Base-by-base conservation (phyloP, 495 filamentous ascomycete species). In the Aspergillus ostianus region DNA sequence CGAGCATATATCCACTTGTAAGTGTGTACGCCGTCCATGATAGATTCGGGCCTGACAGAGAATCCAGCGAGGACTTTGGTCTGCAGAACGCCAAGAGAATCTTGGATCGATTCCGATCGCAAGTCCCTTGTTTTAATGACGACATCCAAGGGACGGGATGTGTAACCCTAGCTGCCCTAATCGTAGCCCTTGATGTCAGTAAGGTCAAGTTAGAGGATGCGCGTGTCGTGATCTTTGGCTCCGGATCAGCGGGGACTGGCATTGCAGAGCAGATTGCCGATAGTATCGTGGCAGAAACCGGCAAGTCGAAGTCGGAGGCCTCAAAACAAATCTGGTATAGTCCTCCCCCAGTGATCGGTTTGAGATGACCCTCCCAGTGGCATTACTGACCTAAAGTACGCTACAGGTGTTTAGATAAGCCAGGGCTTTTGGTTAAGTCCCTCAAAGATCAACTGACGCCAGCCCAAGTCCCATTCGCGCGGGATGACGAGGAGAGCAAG, bases 61-160 rank as follows among this genome's bases (percentile, higher is more conserved):
- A 49, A 49, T 53, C 3, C 58, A 77, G 77, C 59, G 83, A 87
- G 68, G 84, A 87, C 61, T 86, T 87, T 67, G 84, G 84, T 15
- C 67, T 85, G 3, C 64, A 61, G 2, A 87, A 87, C 64, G 84
- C 84, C 0, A 70, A 87, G 30, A 80, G 88, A 19, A 84, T 96
- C 5, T 77, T 96, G 8, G 89, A 96, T 57, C 85, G 82, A 36
- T 95, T 91, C 63, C 78, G 85, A 6, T 76, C 85, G 0, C 59
- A 87, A 20, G 85, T 95, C 6, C 78, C 92, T 0, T 96, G 91
- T 69, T 94, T 96, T 79, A 96, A 96, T 60, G 92, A 96, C 55
- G 92, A 96, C 72, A 87, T 96, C 1, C 92, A 96, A 69, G 92
- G 92, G 3, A 96, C 92, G 1, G 92, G 92, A 0, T 90, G 88